These are phyloP conservation scores for Bathelium albidoporum DNA, from an alignment of 495 filamentous ascomycete species.

Conservation along the genomic window DNA sequence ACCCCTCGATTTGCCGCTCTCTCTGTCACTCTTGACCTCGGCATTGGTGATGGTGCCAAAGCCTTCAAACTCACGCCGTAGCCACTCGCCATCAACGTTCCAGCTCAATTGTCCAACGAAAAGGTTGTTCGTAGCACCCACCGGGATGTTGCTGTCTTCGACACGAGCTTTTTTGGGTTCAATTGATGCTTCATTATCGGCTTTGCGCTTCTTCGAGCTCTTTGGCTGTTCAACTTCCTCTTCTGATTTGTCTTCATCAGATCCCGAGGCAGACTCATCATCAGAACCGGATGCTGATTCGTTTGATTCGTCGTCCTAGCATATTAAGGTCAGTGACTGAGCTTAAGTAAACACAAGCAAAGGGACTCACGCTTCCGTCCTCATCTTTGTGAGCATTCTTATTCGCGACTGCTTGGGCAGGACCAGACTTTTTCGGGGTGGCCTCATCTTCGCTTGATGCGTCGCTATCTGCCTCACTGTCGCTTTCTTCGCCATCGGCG, in stretches of 20 bases:
- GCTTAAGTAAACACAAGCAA: neutral
- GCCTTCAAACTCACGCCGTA: conserved; percentile 72
- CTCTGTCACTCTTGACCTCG: conserved; percentile 76
- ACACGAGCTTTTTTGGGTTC: conserved; percentile 80
- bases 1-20: conserved; percentile 75
- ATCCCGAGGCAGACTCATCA: conserved; percentile 16
- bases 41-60: conserved; percentile 68
- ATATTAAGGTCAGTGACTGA: conserved; percentile 11
- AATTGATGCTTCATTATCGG: conserved; percentile 47
- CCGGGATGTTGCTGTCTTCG: conserved; percentile 33
- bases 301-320: conserved; percentile 22
- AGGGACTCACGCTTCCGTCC: conserved; percentile 34
- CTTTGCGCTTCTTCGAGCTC: conserved; percentile 77
- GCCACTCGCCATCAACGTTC: conserved; percentile 88
- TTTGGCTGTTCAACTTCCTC: conserved; percentile 40
- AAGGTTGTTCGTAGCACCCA: conserved; percentile 57
- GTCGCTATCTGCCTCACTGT: conserved; percentile 10
- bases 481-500: conserved; percentile 9
- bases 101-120: conserved; percentile 93
- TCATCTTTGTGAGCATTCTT: conserved; percentile 29
- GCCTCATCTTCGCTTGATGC: conserved; percentile 30
- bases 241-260: conserved; percentile 45
- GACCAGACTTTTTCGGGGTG: conserved; percentile 22
- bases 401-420: conserved; percentile 20
- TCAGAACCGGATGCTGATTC: conserved; percentile 15